phyloP scores from a whole-genome alignment of 2,329 filamentous ascomycete genomes.

The Scedosporium apiospermum region DNA sequence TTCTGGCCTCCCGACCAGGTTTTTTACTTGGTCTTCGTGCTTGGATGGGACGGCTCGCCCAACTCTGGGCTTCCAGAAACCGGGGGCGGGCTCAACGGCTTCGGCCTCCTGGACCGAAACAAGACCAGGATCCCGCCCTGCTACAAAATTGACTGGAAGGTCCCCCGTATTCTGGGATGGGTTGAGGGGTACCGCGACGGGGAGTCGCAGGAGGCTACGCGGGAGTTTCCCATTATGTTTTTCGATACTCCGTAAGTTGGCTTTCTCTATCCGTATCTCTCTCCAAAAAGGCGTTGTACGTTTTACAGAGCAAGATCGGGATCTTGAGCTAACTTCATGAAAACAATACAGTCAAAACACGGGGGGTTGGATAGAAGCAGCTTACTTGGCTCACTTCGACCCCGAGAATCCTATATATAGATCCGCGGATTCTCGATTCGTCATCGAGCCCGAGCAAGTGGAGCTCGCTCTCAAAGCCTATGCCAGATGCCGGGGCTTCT shows the following conservation, averaged over 20 bases:
- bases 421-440: neutral
- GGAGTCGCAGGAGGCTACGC: slow-evolving; percentile 7
- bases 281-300: neutral
- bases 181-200: slow-evolving; percentile 10
- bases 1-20: slow-evolving; percentile 9
- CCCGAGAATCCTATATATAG: neutral
- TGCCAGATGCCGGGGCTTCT: neutral
- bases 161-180: slow-evolving; percentile 10
- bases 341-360: neutral
- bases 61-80: slow-evolving; percentile 7
- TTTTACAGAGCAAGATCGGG: neutral
- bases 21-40: slow-evolving; percentile 11
- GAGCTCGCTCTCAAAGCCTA: neutral
- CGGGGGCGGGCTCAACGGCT: neutral
- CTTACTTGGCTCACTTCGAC: neutral
- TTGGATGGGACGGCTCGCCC: slow-evolving; percentile 11
- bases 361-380: neutral
- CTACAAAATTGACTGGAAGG: slow-evolving; percentile 9
- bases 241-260: slow-evolving; percentile 8
- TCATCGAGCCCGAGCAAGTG: neutral
- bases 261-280: neutral
- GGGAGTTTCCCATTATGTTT: slow-evolving; percentile 12
- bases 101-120: slow-evolving; percentile 2
- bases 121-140: slow-evolving; percentile 4
- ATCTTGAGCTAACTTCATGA: neutral